Base-by-base conservation (phyloP, 2,329 filamentous ascomycete species). In the Xylariaceae sp. region DNA sequence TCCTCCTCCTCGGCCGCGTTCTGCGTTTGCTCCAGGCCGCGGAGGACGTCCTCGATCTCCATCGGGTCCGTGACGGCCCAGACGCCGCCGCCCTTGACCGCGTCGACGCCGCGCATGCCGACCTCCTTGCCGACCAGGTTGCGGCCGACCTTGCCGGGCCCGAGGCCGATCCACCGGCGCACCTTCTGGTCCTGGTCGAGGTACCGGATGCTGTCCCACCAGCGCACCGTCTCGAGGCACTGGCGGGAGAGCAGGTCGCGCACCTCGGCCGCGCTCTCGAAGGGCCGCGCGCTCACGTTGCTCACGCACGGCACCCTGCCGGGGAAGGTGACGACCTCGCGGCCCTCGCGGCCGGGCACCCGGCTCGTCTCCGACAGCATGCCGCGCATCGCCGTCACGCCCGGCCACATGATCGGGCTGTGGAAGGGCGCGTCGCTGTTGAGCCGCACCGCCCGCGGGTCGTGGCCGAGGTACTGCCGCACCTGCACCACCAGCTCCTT, bases 101-200 rank as follows among this genome's bases (percentile, higher is more conserved):
- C 65, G 35, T 92, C 85, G 50, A 81, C 76, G 15, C 77, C 78
- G 31, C 77, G 75, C 77, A 92, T 89, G 8, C 88, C 89, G 3
- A 95, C 89, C 61, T 95, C 90, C 60, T 95, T 95, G 10, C 89
- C 88, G 1, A 96, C 89, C 6, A 96, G 67, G 56, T 95, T 95
- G 37, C 89, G 72, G 1, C 90, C 90, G 2, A 96, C 90, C 57
- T 94, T 94, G 5, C 90, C 90, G 0, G 90, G 90, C 1, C 90
- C 90, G 42, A 96, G 86, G 27, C 90, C 90, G 31, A 96, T 74
- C 83, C 90, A 95, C 36, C 89, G 70, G 49, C 80, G 71, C 13
- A 94, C 84, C 42, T 80, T 80, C 51, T 81, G 75, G 49, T 92
- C 78, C 55, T 92, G 80, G 56, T 95, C 86, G 31, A 95, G 65